Evolutionary conservation across 768 basidiomycete species (phyloP), one percentile per base, ranked within the genome.

Genomic region (Tulasnella sp.): DNA sequence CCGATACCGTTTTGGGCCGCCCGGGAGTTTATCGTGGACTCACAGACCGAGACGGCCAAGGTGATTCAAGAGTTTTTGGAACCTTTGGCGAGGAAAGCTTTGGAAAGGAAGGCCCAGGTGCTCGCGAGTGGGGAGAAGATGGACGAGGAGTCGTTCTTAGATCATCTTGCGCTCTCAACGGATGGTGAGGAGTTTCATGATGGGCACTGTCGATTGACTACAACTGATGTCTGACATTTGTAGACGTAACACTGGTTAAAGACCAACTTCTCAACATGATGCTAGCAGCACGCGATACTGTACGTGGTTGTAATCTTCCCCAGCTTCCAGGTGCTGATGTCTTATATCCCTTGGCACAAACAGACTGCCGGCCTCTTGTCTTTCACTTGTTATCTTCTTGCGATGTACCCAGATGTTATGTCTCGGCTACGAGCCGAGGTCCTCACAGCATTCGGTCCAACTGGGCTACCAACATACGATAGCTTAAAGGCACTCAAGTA

Each of bases 201-300:
- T 38, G 7, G 5, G 34, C 7, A 38, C 15, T 38, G 34, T 56
- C 3, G 3, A 23, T 29, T 26, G 2, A 24, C 4, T 5, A 7
- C 1, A 21, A 30, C 29, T 17, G 34, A 51, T 17, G 10, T 32
- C 4, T 19, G 21, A 7, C n/a, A 19, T 30, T 42, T 60, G 11
- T 5, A 59, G 58, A 59, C 26, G 34, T 51, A 15, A 9, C 11
- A n/a, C 19, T 48, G 5, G 49, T 59, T 17, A 59, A 59, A 43
- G 48, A 52, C 15, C 51, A 63, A 50, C 62, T 63, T 1, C 21
- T 62, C 23, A 63, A 63, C 24, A 61, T 63, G 11, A 38, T 63
- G 41, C 61, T 63, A 15, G 62, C 62, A 15, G 50, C 61, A 17
- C 62, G 62, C 26, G 62, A 63, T 42, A 63, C 62, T 3, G 56